These are phyloP conservation scores for Crucibulum parvulum DNA, from an alignment of 1,284 basidiomycete genomes.

Conservation along the genomic window DNA sequence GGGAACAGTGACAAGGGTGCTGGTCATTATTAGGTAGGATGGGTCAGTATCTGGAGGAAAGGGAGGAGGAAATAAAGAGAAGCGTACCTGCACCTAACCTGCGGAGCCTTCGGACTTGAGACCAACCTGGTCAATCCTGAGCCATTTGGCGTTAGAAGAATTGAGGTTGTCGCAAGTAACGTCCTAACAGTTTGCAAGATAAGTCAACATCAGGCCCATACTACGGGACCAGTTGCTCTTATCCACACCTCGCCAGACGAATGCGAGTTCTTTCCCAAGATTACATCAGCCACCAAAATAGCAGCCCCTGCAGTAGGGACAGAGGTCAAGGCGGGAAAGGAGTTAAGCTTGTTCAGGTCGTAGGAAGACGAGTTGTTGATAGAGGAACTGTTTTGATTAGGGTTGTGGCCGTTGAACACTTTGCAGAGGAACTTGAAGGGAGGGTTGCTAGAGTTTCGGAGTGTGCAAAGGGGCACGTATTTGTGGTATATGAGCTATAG, in stretches of 20 bases:
- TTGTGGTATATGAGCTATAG: too few relatives aligned
- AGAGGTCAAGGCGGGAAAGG: constrained; percentile 66
- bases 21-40: constrained; percentile 24
- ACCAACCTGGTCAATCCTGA: constrained; percentile 60
- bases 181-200: constrained; percentile 69
- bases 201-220: constrained; percentile 74
- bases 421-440: constrained; percentile 66
- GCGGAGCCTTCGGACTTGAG: constrained; percentile 27
- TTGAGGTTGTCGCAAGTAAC: constrained; percentile 67
- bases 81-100: constrained; percentile 42
- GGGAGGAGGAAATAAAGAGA: constrained; percentile 37
- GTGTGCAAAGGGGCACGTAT: too few relatives aligned
- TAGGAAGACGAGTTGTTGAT: constrained; percentile 62
- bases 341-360: constrained; percentile 68
- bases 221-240: constrained; percentile 63
- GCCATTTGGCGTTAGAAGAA: constrained; percentile 65
- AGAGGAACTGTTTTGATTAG: constrained; percentile 48
- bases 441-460: too few relatives aligned
- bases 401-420: constrained; percentile 58
- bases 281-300: constrained; percentile 59
- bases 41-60: background rate
- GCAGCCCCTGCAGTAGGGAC: constrained; percentile 63
- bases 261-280: constrained; percentile 64
- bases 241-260: constrained; percentile 65
- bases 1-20: constrained; percentile 49